Evolutionary conservation across 1,284 basidiomycete species (phyloP).

Genomic region (Trametes pubescens): DNA sequence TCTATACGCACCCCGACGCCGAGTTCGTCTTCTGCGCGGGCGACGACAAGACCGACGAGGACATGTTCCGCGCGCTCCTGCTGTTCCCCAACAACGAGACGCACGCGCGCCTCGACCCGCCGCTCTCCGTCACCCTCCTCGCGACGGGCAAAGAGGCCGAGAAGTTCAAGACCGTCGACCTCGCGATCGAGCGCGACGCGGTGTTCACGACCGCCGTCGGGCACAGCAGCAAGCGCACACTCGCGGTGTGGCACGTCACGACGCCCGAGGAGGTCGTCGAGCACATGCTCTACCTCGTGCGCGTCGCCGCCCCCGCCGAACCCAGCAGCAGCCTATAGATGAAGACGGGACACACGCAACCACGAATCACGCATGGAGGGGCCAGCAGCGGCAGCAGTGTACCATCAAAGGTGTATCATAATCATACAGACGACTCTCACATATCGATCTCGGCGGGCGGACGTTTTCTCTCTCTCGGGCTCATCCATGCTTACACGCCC

Average conservation of each 20-base stretch:
- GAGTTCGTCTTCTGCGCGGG: conserved; percentile 98
- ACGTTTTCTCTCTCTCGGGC: conserved; percentile 9
- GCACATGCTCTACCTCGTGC: conserved; percentile 66
- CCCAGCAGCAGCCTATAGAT: conserved; percentile 34
- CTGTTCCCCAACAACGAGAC: conserved; percentile 61
- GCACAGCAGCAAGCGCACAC: conserved; percentile 84
- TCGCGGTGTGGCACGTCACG: conserved; percentile 91
- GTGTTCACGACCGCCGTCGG: conserved; percentile 92
- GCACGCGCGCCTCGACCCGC: conserved; percentile 71
- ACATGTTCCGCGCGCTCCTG: conserved; percentile 93
- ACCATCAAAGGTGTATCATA: conserved; percentile 20
- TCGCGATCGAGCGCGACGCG: conserved; percentile 71
- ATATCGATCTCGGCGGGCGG: conserved; percentile 2
- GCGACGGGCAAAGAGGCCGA: conserved; percentile 30
- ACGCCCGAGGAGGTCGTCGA: conserved; percentile 78
- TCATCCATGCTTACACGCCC: neutral
- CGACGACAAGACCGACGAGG: conserved; percentile 98
- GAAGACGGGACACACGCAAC: conserved; percentile 10
- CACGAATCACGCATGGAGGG: neutral
- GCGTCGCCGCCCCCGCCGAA: conserved; percentile 29
- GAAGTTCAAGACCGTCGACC: conserved; percentile 61
- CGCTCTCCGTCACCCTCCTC: conserved; percentile 75
- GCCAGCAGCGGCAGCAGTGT: conserved; percentile 2
- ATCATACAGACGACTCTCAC: conserved; percentile 10
- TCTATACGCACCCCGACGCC: conserved; percentile 92